Evolutionary conservation across 495 filamentous ascomycete species (phyloP), one percentile per base, ranked within the genome.

Genomic region (Penicillium simplicissimum): DNA sequence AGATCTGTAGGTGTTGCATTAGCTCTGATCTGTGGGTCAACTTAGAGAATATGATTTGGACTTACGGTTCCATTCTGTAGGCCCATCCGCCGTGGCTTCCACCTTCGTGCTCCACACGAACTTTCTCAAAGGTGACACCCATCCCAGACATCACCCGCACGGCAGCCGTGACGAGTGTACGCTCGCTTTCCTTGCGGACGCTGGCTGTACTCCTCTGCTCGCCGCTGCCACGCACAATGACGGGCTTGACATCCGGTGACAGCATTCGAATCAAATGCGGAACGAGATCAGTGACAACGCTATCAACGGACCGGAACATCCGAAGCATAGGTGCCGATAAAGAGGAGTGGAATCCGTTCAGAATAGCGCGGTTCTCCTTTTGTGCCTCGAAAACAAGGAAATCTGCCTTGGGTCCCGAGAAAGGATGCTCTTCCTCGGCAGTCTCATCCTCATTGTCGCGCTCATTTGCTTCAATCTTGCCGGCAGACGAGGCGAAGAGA

Each of bases 41-140:
- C 36, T 54, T 13, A 19, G 47, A 8, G 47, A 5, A 49, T 31
- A 28, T 36, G 35, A 23, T 21, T 31, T 54, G 47, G 54, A 87
- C 88, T 80, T 80, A 93, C 85, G 95, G 95, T 67, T 97, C 93
- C 94, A 98, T 95, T 35, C 95, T 85, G 71, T 95, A 96, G 11
- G 94, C 87, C 88, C 89, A 97, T 64, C 85, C 79, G 63, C 79
- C 75, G 63, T 82, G 67, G 53, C 80, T 77, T 55, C 82, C 74
- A 21, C 75, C 77, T 36, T 80, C 81, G n/a, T 79, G 80, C 62
- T 96, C 93, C 36, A 98, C 84, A 64, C 88, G 87, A 2, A 88
- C 88, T 66, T 86, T 88, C 66, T 96, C 90, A 74, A 97, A 93
- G 5, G 84, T 84, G 25, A 98, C 87, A 4, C 91, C 88, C 48